Evolutionary conservation across 768 basidiomycete genomes (phyloP).

Genomic region (Suillus placidus): DNA sequence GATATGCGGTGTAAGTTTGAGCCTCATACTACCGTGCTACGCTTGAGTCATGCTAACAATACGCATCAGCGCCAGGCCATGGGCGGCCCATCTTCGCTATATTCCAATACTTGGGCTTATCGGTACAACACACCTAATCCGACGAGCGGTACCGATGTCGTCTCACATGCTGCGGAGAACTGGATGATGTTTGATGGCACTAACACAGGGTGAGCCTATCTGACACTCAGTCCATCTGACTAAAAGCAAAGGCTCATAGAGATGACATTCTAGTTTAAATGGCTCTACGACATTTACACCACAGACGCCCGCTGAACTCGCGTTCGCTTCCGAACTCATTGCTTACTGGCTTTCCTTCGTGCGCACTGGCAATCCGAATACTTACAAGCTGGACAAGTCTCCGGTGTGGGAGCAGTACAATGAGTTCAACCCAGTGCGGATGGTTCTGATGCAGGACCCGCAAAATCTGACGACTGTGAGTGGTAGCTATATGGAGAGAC

Average conservation of each 20-base stretch:
- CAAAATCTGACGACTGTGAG: slow-evolving; percentile 33
- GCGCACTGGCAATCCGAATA: slow-evolving; percentile 57
- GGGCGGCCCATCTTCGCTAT: slow-evolving; percentile 42
- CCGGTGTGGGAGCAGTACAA: slow-evolving; percentile 52
- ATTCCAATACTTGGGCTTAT: slow-evolving; percentile 51
- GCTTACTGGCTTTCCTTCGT: slow-evolving; percentile 72
- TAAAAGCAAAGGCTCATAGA: not conserved
- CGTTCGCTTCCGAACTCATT: slow-evolving; percentile 61
- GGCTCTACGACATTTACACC: slow-evolving; percentile 54
- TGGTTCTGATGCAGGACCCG: slow-evolving; percentile 48
- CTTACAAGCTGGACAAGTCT: slow-evolving; percentile 52
- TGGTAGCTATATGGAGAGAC: slow-evolving; percentile 45
- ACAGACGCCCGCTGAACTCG: slow-evolving; percentile 46
- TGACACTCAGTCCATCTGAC: not conserved
- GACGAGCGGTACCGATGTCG: slow-evolving; percentile 37
- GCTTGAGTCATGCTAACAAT: not conserved
- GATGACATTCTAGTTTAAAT: slow-evolving; percentile 40
- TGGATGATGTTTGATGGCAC: slow-evolving; percentile 70
- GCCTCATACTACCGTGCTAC: not conserved
- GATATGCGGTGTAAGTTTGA: slow-evolving; percentile 52
- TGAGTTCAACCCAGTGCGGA: slow-evolving; percentile 34
- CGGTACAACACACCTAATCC: slow-evolving; percentile 62
- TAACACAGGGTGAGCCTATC: slow-evolving; percentile 53
- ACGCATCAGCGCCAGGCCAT: slow-evolving; percentile 48
- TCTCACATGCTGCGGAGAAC: slow-evolving; percentile 60